Evolutionary conservation across 1,139 yeast species (phyloP).

Genomic region (Taphrina flavorubra): DNA sequence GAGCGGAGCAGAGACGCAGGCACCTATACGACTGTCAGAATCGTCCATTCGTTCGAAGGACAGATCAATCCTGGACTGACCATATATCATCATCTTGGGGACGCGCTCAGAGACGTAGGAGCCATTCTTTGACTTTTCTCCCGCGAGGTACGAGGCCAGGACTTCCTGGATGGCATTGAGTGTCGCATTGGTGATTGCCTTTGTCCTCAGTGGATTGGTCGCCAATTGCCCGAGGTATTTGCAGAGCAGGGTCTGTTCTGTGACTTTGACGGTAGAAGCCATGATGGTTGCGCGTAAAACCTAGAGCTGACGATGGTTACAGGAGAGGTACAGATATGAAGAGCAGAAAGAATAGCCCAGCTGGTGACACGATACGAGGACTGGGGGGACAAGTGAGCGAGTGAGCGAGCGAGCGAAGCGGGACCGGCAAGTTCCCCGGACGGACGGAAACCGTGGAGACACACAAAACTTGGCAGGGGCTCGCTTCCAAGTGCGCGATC

Average conservation of each 20-base stretch:
- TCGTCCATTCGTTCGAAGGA: too few species aligned
- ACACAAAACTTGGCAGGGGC: too few species aligned
- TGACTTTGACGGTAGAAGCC: slow-evolving; percentile 10
- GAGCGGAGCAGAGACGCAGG: slow-evolving; percentile 72
- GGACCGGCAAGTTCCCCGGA: too few species aligned
- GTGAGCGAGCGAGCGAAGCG: too few species aligned
- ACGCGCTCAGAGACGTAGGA: slow-evolving; percentile 56
- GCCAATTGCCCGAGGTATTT: slow-evolving; percentile 40
- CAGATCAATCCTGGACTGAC: slow-evolving; percentile 49
- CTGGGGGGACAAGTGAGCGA: too few species aligned
- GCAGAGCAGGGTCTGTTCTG: slow-evolving; percentile 38
- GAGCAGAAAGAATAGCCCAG: too few species aligned
- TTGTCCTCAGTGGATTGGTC: slow-evolving; percentile 47
- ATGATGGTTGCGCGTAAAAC: too few species aligned
- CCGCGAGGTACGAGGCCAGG: slow-evolving; percentile 53
- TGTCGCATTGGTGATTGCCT: slow-evolving; percentile 53
- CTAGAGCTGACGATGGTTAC: too few species aligned
- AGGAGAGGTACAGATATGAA: too few species aligned
- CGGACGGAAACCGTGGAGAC: too few species aligned
- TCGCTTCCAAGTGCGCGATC: too few species aligned
- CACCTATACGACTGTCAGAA: slow-evolving; percentile 43
- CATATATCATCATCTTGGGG: slow-evolving; percentile 73
- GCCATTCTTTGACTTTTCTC: slow-evolving; percentile 53
- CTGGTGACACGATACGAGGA: too few species aligned
- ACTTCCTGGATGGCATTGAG: slow-evolving; percentile 53